A percentile compares a stretch with the other conserved stretches of the same genome.
phyloP scores from a whole-genome alignment of 176 grass and related monocot species.

The Neostapfia colusana region DNA sequence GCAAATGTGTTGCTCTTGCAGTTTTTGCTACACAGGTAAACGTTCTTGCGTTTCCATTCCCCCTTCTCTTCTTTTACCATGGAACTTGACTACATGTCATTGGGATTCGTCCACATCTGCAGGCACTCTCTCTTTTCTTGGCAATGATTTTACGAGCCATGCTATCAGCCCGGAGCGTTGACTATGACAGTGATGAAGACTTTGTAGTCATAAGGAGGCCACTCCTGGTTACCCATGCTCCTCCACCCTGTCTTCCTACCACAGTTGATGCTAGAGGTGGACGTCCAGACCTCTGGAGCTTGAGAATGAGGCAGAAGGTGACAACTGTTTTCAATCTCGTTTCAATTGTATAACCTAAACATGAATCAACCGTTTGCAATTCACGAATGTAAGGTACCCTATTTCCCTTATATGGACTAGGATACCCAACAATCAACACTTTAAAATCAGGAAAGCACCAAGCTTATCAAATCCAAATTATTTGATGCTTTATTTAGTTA shows the following conservation, averaged over 20 bases:
- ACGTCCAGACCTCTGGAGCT: conserved; percentile 70
- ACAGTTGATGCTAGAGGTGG: conserved; percentile 41
- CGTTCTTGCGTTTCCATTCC: not conserved
- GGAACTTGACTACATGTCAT: not conserved
- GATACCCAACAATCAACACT: not conserved
- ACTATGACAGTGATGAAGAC: conserved; percentile 92
- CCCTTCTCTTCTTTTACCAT: not conserved
- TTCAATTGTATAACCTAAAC: not conserved
- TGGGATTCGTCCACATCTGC: conserved; percentile 7
- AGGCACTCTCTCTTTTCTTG: conserved; percentile 76
- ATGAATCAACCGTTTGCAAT: not conserved
- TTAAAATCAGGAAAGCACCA: not conserved
- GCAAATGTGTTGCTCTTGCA: conserved; percentile 53
- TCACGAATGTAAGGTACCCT: too few relatives aligned
- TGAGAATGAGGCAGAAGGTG: conserved; percentile 88
- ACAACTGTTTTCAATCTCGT: not conserved
- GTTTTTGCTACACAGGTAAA: conserved; percentile 66
- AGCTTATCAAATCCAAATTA: too few relatives aligned
- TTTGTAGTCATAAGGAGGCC: conserved; percentile 84
- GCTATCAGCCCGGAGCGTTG: conserved; percentile 35
- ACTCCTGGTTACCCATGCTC: conserved; percentile 61
- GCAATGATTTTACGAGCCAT: conserved; percentile 66
- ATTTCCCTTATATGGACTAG: too few relatives aligned
- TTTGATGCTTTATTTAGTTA: not conserved
- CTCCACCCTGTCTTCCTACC: conserved; percentile 53